Percentiles rank a stretch among this genome's conserved stretches.
phyloP scores from a whole-genome alignment of 1,284 basidiomycete genomes.

The Mycena sp. region DNA sequence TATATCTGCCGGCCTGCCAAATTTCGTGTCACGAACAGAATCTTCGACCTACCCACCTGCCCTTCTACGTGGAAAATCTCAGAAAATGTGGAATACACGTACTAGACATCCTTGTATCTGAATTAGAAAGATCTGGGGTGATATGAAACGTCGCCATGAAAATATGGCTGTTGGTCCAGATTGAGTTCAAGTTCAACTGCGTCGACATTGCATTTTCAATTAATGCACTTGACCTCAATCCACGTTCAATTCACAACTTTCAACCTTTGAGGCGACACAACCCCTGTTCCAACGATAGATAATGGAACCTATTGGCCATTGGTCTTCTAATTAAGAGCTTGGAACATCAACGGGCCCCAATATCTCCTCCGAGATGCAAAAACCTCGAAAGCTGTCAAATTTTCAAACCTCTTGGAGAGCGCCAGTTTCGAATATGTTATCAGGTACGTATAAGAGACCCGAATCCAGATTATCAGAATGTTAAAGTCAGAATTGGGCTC shows the following conservation, averaged over 20 bases:
- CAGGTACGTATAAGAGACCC: too few species aligned
- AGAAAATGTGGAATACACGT: neutral
- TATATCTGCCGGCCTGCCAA: too few species aligned
- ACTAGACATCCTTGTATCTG: neutral
- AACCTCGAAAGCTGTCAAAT: too few species aligned
- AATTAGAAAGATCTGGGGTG: neutral
- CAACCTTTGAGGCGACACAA: neutral
- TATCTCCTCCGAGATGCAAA: too few species aligned
- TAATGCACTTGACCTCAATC: neutral
- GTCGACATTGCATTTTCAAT: neutral
- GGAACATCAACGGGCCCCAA: too few species aligned
- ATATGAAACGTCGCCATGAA: neutral
- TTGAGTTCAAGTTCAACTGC: neutral
- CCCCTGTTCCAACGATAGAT: neutral
- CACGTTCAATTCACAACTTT: neutral
- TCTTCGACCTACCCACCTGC: too few species aligned
- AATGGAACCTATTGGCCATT: neutral
- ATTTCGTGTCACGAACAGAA: too few species aligned
- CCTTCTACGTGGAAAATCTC: neutral
- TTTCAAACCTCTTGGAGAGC: too few species aligned
- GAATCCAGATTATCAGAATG: too few species aligned
- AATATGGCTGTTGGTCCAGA: too few species aligned
- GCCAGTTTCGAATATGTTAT: too few species aligned
- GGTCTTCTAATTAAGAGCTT: neutral
- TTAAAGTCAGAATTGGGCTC: too few species aligned